Conservation (phyloP, 83 land plant species). For the Picea abies region DNA sequence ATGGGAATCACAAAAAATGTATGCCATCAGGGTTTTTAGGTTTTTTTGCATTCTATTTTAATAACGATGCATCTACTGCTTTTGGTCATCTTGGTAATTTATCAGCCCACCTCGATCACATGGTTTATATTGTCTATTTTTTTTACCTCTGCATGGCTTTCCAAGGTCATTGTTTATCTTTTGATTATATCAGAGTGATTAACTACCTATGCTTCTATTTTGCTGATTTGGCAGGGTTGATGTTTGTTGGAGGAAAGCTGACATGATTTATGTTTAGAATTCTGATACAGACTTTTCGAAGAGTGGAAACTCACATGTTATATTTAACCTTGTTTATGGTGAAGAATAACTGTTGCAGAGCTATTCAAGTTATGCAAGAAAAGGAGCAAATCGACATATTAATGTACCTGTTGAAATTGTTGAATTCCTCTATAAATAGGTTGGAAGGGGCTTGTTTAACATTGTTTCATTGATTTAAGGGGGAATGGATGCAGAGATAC, state of each 20-base stretch:
- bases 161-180: background rate
- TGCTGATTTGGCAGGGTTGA: constrained; percentile 12
- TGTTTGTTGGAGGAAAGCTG: constrained; percentile 16
- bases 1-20: too few species aligned
- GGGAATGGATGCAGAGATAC: background rate
- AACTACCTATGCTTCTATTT: constrained; percentile 4
- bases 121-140: too few species aligned
- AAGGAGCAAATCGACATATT: background rate
- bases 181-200: background rate
- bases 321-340: constrained; percentile 15
- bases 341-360: constrained; percentile 17
- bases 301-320: constrained; percentile 16
- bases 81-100: too few species aligned
- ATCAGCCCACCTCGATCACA: too few species aligned
- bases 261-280: constrained; percentile 17
- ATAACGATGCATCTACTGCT: too few species aligned
- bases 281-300: constrained; percentile 9
- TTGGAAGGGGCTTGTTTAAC: background rate
- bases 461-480: constrained; percentile 5
- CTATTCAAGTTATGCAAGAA: background rate
- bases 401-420: background rate
- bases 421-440: background rate
- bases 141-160: too few species aligned
- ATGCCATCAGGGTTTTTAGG: too few species aligned
- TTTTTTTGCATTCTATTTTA: too few species aligned